Percentiles rank a stretch among this genome's conserved stretches.
phyloP scores from a whole-genome alignment of 768 basidiomycete genomes.

The Leucocoprinus leucothites region DNA sequence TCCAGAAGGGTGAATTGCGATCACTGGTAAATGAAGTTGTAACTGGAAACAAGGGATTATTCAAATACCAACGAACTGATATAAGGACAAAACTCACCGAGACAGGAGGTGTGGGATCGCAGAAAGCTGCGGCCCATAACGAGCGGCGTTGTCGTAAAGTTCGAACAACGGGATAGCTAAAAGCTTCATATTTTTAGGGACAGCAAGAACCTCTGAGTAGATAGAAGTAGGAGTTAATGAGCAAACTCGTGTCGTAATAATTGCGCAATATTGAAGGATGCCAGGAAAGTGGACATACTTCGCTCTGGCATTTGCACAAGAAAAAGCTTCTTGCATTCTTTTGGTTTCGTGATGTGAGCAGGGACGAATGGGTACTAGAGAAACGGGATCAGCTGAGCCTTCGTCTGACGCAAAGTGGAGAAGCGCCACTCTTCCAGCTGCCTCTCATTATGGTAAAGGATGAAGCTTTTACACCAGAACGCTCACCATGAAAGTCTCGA shows the following conservation, averaged over 20 bases:
- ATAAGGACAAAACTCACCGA: constrained; percentile 5
- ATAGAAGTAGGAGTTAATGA: neutral
- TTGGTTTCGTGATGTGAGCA: constrained; percentile 95
- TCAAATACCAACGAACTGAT: neutral
- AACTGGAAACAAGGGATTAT: constrained; percentile 66
- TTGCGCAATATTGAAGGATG: neutral
- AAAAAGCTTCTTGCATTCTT: constrained; percentile 96
- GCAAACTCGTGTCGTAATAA: neutral
- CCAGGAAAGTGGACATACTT: constrained; percentile 50
- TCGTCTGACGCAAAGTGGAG: neutral
- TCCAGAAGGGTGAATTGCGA: neutral
- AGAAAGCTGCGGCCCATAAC: constrained; percentile 92
- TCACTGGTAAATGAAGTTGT: constrained; percentile 80
- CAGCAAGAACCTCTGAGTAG: constrained; percentile 82
- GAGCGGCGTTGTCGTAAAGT: constrained; percentile 94
- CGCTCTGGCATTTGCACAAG: constrained; percentile 93
- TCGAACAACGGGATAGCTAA: constrained; percentile 96
- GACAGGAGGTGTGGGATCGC: constrained; percentile 92
- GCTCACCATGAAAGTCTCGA: constrained; percentile 97
- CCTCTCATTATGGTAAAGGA: too few relatives aligned
- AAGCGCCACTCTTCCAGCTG: too few relatives aligned
- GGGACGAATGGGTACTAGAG: constrained; percentile 88
- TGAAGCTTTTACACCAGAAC: too few relatives aligned
- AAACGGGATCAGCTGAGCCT: neutral
- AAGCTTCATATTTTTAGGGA: constrained; percentile 99